A percentile compares a stretch with the other conserved stretches of the same genome.
Conservation (phyloP, 768 basidiomycete species). For the Tubosaeta brunneosetosa region DNA sequence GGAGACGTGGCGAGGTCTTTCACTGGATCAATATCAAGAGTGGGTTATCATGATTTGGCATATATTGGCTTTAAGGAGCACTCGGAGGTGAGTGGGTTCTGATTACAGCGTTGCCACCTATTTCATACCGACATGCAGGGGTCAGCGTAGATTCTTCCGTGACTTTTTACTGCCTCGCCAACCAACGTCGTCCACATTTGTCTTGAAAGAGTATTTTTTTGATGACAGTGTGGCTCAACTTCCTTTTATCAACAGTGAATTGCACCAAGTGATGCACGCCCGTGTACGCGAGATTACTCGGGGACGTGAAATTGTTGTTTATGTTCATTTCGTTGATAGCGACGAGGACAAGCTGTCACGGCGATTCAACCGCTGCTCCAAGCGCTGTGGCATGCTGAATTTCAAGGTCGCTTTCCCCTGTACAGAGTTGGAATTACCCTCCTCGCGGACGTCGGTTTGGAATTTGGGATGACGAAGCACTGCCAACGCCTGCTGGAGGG, state of each 20-base stretch:
- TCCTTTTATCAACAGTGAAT: slow-evolving; percentile 38
- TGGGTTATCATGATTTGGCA: slow-evolving; percentile 83
- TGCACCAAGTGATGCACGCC: slow-evolving; percentile 40
- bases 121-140: slow-evolving; percentile 33
- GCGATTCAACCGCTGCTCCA: slow-evolving; percentile 64
- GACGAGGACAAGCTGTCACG: slow-evolving; percentile 56
- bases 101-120: slow-evolving; percentile 2
- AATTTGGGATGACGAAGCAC: slow-evolving; percentile 69
- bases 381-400: slow-evolving; percentile 77
- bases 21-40: slow-evolving; percentile 56
- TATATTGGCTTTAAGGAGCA: slow-evolving; percentile 61
- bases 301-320: slow-evolving; percentile 7
- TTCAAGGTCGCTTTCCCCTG: slow-evolving; percentile 59
- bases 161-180: slow-evolving; percentile 60
- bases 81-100: slow-evolving; percentile 52
- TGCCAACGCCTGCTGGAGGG: slow-evolving; percentile 66
- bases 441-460: slow-evolving; percentile 73
- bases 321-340: slow-evolving; percentile 36
- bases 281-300: slow-evolving; percentile 31
- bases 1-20: slow-evolving; percentile 63
- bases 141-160: slow-evolving; percentile 60
- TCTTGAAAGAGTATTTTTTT: slow-evolving; percentile 55
- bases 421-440: slow-evolving; percentile 68
- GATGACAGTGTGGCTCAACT: slow-evolving; percentile 31
- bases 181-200: slow-evolving; percentile 48